Evolutionary conservation across 192 early-diverging fungal genomes (phyloP).

Genomic region (Anaeromyces robustus): DNA sequence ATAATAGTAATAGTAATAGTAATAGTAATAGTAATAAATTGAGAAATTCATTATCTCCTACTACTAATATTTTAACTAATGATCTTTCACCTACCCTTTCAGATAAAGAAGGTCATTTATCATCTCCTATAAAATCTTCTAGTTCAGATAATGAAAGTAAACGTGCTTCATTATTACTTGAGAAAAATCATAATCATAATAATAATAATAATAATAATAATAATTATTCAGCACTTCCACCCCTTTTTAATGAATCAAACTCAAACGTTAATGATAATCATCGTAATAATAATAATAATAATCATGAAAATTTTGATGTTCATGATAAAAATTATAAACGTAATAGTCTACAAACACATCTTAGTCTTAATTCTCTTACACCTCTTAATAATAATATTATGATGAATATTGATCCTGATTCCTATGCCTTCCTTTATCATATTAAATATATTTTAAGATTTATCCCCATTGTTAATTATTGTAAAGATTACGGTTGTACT

Average conservation of each 20-base stretch:
- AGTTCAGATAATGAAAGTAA: not conserved
- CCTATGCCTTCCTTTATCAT: not conserved
- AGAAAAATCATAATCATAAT: no score
- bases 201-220: not conserved
- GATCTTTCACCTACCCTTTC: not conserved
- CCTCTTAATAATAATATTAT: not conserved
- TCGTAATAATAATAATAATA: not conserved
- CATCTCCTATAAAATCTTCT: not conserved
- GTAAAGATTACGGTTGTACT: not conserved
- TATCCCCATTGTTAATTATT: not conserved
- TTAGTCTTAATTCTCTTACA: not conserved
- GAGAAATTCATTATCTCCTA: no score
- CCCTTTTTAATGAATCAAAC: not conserved
- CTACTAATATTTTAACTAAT: not conserved
- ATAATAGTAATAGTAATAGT: no score
- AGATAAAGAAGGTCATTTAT: not conserved
- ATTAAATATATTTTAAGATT: not conserved
- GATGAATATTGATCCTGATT: not conserved
- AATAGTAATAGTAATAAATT: no score
- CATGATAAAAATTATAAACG: not conserved
- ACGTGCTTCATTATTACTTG: no score
- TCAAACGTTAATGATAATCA: not conserved
- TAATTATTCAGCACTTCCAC: not conserved
- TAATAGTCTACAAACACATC: not conserved
- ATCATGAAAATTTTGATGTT: not conserved